A percentile compares a stretch with the other conserved stretches of the same genome.
Evolutionary conservation across 2,329 filamentous ascomycete genomes (phyloP).

Genomic region (Cordyceps tenuipes): DNA sequence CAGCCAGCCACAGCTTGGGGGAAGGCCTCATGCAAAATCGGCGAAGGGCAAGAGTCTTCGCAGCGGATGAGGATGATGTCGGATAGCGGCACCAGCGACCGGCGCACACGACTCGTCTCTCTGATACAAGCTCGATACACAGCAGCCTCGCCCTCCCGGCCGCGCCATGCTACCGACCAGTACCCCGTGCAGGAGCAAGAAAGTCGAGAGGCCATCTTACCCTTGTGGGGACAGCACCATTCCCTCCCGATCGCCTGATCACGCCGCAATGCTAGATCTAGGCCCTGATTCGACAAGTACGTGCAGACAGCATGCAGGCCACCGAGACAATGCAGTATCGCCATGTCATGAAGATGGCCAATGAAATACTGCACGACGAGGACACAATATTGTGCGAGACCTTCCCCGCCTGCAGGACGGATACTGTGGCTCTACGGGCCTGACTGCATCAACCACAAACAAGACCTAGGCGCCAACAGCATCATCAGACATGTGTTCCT

Average conservation of each 20-base stretch:
- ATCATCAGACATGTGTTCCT: no score
- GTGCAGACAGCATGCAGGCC: neutral
- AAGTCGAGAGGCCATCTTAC: neutral
- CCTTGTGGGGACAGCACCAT: neutral
- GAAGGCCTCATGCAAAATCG: neutral
- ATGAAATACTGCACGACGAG: neutral
- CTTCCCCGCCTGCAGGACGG: neutral
- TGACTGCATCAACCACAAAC: no score
- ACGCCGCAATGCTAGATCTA: conserved; percentile 6
- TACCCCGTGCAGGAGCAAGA: neutral
- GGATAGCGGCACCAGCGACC: no score
- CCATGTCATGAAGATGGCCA: neutral
- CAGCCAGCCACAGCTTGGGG: neutral
- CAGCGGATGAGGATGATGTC: no score
- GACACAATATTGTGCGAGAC: neutral
- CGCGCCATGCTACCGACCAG: no score
- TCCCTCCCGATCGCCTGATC: conserved; percentile 9
- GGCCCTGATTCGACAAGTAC: conserved; percentile 1
- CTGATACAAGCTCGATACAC: no score
- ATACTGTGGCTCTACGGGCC: neutral
- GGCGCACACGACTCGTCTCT: no score
- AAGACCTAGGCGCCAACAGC: no score
- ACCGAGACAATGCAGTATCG: neutral
- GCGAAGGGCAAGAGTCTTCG: no score
- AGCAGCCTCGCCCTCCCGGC: no score